Conservation (phyloP, 2,329 filamentous ascomycete genomes). For the Aspergillus piperis region DNA sequence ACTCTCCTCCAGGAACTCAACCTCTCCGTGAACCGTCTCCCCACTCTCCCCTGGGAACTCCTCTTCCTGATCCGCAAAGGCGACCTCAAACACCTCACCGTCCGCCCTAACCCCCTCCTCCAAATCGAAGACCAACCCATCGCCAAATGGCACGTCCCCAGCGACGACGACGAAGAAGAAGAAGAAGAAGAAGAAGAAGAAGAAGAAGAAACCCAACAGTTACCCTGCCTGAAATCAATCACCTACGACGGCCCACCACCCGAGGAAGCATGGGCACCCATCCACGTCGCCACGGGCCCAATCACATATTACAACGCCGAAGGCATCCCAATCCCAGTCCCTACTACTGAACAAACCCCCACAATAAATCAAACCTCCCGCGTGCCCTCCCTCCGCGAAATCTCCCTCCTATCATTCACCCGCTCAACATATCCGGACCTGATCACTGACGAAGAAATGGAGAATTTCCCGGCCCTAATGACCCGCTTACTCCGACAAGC, state of each 20-base stretch:
- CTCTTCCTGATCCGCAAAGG: slow-evolving; percentile 42
- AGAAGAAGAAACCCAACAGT: too few species aligned
- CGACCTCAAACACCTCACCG: slow-evolving; percentile 40
- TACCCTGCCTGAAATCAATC: slow-evolving; percentile 14
- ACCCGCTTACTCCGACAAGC: slow-evolving; percentile 39
- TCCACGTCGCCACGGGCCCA: slow-evolving; percentile 40
- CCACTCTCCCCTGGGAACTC: slow-evolving; percentile 49
- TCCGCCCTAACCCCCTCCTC: slow-evolving; percentile 44
- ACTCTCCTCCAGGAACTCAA: slow-evolving; percentile 48
- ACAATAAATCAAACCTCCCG: too few species aligned
- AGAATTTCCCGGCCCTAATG: slow-evolving; percentile 37
- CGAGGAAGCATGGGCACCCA: slow-evolving; percentile 36
- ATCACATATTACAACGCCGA: slow-evolving; percentile 38
- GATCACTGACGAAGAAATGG: slow-evolving; percentile 38
- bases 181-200: too few species aligned
- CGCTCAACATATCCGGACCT: slow-evolving; percentile 40
- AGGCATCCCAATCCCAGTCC: slow-evolving; percentile 22
- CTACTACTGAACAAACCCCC: too few species aligned
- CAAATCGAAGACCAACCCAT: slow-evolving; percentile 34
- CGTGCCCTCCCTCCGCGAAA: slow-evolving; percentile 42
- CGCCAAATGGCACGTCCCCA: slow-evolving; percentile 33
- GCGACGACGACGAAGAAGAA: background rate
- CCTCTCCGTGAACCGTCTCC: slow-evolving; percentile 46
- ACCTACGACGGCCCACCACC: slow-evolving; percentile 30
- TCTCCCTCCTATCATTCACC: slow-evolving; percentile 43